Evolutionary conservation across 768 basidiomycete species (phyloP), one percentile per base, ranked within the genome.

Genomic region (Boletus rufocinnamomeus): DNA sequence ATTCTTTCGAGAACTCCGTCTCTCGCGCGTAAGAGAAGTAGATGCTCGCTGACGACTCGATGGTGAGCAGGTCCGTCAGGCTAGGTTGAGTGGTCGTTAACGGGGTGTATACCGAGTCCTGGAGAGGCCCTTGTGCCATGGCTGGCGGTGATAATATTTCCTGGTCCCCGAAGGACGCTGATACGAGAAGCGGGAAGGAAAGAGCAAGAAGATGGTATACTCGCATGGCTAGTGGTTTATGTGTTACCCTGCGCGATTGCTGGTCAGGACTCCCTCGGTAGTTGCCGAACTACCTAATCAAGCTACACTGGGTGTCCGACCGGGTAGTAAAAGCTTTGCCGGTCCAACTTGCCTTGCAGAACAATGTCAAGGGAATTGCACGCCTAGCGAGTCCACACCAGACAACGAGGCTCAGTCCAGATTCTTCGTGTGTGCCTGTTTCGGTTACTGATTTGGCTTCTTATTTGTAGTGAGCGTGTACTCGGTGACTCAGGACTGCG

Each of bases 1-100:
- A 81, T 11, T 78, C 75, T 32, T 69, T 66, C 67, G 85, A 86
- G n/a, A 87, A 63, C 63, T 83, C 78, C 2, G 86, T 76, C 66
- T 92, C 91, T 7, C 91, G 81, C 5, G 89, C 88, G 69, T 93
- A 93, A 0, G 88, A 85, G 69, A 86, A 92, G 78, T 91, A 94
- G 52, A 94, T 93, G 41, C 90, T 93, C 10, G 84, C 82, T 0
- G 84, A 82, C 2, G 82, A 66, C 64, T 92, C 86, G 67, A 94
- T 84, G 13, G 91, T 93, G 63, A 94, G 81, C 43, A 91, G 74
- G 74, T 93, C 92, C 6, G 87, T 80, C 35, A 94, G 75, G 2
- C 82, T 83, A 16, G 89, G 89, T 60, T 78, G 72, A 30, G 68
- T 53, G 25, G 75, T 75, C 3, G 74, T 81, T 32, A 75, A 64